phyloP scores from a whole-genome alignment of 768 basidiomycete genomes.

The Lactarius evosmus region DNA sequence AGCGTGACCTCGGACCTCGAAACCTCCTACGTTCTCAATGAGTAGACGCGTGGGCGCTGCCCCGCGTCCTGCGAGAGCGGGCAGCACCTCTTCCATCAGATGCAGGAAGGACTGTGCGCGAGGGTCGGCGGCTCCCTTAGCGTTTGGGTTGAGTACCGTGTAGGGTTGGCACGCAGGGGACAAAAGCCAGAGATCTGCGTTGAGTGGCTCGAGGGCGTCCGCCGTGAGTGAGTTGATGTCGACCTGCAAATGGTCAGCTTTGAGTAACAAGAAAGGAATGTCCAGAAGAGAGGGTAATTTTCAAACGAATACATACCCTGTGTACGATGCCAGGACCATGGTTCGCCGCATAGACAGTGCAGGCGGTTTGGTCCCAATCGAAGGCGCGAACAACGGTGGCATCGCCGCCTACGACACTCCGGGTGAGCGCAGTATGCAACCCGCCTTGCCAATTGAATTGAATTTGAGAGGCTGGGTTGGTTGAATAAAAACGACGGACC shows the following conservation, averaged over 20 bases:
- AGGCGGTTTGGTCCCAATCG: conserved; percentile 79
- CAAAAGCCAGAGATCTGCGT: conserved; percentile 69
- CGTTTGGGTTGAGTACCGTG: conserved; percentile 69
- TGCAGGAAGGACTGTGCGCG: conserved; percentile 74
- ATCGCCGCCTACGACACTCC: conserved; percentile 40
- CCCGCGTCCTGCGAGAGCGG: conserved; percentile 45
- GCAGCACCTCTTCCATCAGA: conserved; percentile 60
- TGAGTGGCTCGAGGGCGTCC: conserved; percentile 41
- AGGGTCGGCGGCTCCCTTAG: conserved; percentile 68
- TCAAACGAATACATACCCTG: conserved; percentile 42
- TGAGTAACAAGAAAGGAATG: neutral
- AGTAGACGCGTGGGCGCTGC: conserved; percentile 58
- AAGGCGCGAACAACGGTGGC: conserved; percentile 61
- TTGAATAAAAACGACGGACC: conserved; percentile 42
- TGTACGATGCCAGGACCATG: conserved; percentile 45
- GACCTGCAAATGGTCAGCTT: conserved; percentile 35
- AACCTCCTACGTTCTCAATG: conserved; percentile 81
- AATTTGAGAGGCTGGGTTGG: neutral
- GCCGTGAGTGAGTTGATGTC: conserved; percentile 63
- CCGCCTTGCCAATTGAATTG: conserved; percentile 48
- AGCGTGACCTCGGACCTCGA: conserved; percentile 51
- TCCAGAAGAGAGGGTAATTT: neutral
- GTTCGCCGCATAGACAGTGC: conserved; percentile 66
- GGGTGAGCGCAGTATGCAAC: conserved; percentile 61
- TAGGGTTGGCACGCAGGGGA: conserved; percentile 86